Base-by-base conservation (phyloP, 192 early-diverging fungal genomes). In the Dissophora globulifera region DNA sequence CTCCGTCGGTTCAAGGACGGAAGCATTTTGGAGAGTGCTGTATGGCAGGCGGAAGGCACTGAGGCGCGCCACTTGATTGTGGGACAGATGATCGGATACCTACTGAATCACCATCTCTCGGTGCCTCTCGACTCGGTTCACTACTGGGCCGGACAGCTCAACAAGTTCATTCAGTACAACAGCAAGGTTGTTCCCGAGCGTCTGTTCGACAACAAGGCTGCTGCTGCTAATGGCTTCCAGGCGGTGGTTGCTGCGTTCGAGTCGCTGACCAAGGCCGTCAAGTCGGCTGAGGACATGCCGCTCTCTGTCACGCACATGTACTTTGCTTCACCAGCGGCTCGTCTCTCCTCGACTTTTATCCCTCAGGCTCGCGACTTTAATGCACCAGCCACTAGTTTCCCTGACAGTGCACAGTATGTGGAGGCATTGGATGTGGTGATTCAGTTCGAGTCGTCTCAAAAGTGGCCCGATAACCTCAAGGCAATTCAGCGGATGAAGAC, bases 1-100 rank as follows among this genome's bases (percentile, higher is more conserved):
- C 74, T 96, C 51, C 90, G 97, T 30, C 90, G 97, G 16, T 99
- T 98, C 88, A 91, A 94, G 69, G 94, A 99, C 68, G 95, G 95
- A 20, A 88, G 87, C 49, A 97, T 99, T 74, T 57, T 88, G 7
- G 91, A 96, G 80, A 93, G 93, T 83, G 92, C 95, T 6, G 92
- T 97, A 0, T 99, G 94, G 89, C 82, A 85, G 20, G 60, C 84
- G 11, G 48, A 78, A 51, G 83, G 85, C 42, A 80, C 81, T 25
- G 93, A 95, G 55, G 76, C 82, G 20, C 84, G 90, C 2, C 83
- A 88, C 13, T 65, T 92, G 35, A 88, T 97, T 62, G 87, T 97
- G 15, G 88, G 89, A 32, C 85, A 87, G 35, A 95, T 96, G 85
- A 88, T 93, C 2, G 80, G 82, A 0, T 90, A 93, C 58, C 83